A percentile compares a stretch with the other conserved stretches of the same genome.
Evolutionary conservation across 2,329 filamentous ascomycete species (phyloP).

Genomic region (Thermoascus crustaceus): DNA sequence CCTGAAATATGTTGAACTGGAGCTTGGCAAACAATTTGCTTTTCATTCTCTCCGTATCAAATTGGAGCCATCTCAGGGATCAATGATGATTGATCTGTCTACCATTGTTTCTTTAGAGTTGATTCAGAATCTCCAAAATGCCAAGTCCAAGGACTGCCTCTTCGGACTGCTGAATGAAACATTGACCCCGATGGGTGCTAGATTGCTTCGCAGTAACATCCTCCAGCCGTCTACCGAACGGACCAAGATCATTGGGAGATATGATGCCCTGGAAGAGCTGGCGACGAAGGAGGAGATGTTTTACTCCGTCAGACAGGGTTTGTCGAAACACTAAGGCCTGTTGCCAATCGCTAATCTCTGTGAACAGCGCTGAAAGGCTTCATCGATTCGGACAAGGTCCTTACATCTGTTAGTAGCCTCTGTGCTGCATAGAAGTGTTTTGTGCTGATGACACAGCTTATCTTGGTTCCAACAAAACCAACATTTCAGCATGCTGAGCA

Average conservation of each 20-base stretch:
- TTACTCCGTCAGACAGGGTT: slow-evolving; percentile 62
- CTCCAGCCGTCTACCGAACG: slow-evolving; percentile 75
- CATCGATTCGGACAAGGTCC: slow-evolving; percentile 67
- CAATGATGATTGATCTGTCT: slow-evolving; percentile 91
- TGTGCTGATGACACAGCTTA: slow-evolving; percentile 48
- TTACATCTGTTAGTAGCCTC: slow-evolving; percentile 56
- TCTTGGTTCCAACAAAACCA: slow-evolving; percentile 60
- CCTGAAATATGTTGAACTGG: slow-evolving; percentile 70
- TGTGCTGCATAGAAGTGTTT: not conserved
- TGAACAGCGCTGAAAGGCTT: slow-evolving; percentile 61
- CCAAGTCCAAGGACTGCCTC: slow-evolving; percentile 72
- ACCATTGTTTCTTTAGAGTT: slow-evolving; percentile 83
- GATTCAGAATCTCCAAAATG: slow-evolving; percentile 72
- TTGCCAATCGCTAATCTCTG: slow-evolving; percentile 4
- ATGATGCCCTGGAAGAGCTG: slow-evolving; percentile 77
- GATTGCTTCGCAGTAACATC: slow-evolving; percentile 76
- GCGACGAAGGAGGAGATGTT: slow-evolving; percentile 80
- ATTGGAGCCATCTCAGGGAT: slow-evolving; percentile 80
- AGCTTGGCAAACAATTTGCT: slow-evolving; percentile 60
- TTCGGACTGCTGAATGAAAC: slow-evolving; percentile 83
- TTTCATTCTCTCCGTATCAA: slow-evolving; percentile 75
- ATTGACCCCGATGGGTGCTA: slow-evolving; percentile 76
- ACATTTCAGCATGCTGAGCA: slow-evolving; percentile 66
- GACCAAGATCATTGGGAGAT: slow-evolving; percentile 60
- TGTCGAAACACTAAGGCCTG: slow-evolving; percentile 7